phyloP scores from a whole-genome alignment of 148 eudicot species.

The Rhododendron kiyosumense region DNA sequence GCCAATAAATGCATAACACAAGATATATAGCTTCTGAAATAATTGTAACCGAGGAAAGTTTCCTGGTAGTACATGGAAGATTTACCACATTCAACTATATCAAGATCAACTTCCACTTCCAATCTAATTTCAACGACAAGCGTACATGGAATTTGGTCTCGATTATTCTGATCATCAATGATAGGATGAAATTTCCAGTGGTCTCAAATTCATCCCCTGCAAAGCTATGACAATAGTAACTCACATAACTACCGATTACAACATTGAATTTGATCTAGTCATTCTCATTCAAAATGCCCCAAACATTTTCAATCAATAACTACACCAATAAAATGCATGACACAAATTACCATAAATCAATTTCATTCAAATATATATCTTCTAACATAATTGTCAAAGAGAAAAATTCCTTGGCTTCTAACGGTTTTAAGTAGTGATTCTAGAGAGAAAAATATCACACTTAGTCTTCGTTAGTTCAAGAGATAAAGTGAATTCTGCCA shows the following conservation, averaged over 20 bases:
- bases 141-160: too few relatives aligned
- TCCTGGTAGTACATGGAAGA: too few relatives aligned
- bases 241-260: background rate
- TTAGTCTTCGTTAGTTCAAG: too few relatives aligned
- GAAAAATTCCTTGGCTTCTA: background rate
- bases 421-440: too few relatives aligned
- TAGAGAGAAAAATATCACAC: too few relatives aligned
- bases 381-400: background rate
- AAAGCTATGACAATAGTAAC: background rate
- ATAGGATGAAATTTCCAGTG: background rate
- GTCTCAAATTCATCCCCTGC: background rate
- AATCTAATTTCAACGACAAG: too few relatives aligned
- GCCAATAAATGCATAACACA: too few relatives aligned
- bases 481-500: too few relatives aligned
- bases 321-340: background rate
- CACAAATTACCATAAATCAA: background rate
- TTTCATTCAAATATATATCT: background rate
- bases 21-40: too few relatives aligned
- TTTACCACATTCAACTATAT: background rate
- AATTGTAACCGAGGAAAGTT: too few relatives aligned
- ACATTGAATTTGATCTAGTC: background rate
- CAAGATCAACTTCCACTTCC: too few relatives aligned
- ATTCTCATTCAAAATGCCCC: background rate
- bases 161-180: background rate
- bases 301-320: background rate